Percentiles rank a stretch among this genome's conserved stretches.
These are phyloP conservation scores for Flaveria trinervia DNA, from an alignment of 129 eudicot species.

Conservation along the genomic window DNA sequence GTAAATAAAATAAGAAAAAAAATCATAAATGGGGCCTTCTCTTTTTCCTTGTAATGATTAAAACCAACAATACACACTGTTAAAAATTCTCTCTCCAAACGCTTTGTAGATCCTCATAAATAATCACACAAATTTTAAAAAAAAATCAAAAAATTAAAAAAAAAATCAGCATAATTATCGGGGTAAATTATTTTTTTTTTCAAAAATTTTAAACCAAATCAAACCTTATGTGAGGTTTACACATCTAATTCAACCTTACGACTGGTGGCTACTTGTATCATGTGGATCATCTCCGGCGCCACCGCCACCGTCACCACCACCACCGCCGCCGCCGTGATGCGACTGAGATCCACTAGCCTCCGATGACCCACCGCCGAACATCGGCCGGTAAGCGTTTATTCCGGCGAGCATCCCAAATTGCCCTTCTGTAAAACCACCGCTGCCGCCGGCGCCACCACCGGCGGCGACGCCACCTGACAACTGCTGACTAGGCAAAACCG, in stretches of 20 bases:
- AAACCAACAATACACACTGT: conserved; percentile 42
- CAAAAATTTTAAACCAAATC: conserved; percentile 43
- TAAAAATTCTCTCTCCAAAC: conserved; percentile 50
- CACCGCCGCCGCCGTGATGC: conserved; percentile 38
- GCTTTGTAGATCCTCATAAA: conserved; percentile 32
- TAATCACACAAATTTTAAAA: conserved; percentile 40
- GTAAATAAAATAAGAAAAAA: conserved; percentile 8
- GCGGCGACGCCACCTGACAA: conserved; percentile 30
- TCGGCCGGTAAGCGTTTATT: conserved; percentile 50
- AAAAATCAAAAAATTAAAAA: background rate
- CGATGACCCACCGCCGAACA: conserved; percentile 50
- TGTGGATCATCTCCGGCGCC: conserved; percentile 55
- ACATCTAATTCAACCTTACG: conserved; percentile 45
- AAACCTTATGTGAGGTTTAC: conserved; percentile 72
- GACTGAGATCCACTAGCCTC: conserved; percentile 69
- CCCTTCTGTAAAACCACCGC: conserved; percentile 60
- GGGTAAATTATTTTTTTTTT: conserved; percentile 27
- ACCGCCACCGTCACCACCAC: conserved; percentile 22
- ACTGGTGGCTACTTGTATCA: conserved; percentile 61
- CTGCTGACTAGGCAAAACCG: conserved; percentile 67
- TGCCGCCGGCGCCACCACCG: conserved; percentile 13
- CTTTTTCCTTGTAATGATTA: conserved; percentile 31
- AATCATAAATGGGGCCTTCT: conserved; percentile 28
- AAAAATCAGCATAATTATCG: conserved; percentile 35
- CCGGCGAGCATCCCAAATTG: conserved; percentile 76